Conservation (phyloP, 768 basidiomycete genomes). For the Tylopilus sp. region DNA sequence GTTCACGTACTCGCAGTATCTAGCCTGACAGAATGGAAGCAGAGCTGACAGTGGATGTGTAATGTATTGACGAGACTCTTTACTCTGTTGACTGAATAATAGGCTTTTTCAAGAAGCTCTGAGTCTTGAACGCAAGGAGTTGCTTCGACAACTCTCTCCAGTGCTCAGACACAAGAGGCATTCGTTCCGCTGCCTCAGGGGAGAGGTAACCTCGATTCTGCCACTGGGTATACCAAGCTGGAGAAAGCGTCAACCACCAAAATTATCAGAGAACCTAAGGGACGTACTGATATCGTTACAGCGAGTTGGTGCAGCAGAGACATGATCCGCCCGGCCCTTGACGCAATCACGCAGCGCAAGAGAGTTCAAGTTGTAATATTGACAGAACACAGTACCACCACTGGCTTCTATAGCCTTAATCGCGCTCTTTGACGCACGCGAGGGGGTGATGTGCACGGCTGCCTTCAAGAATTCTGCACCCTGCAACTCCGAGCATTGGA, state of each 20-base stretch:
- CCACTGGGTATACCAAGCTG: conserved; percentile 78
- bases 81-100: conserved; percentile 18
- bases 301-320: conserved; percentile 78
- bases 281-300: conserved; percentile 78
- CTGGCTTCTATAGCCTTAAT: conserved; percentile 77
- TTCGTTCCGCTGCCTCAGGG: conserved; percentile 48
- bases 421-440: conserved; percentile 83
- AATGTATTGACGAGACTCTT: conserved; percentile 11
- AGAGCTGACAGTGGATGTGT: conserved; percentile 19
- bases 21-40: conserved; percentile 55
- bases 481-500: conserved; percentile 32
- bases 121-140: conserved; percentile 49
- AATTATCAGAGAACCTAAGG: background rate
- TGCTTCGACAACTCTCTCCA: conserved; percentile 65
- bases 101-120: conserved; percentile 30
- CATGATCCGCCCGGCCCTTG: conserved; percentile 66
- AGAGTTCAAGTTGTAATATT: conserved; percentile 89
- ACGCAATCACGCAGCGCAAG: conserved; percentile 79
- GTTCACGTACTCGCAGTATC: conserved; percentile 58
- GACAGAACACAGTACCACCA: conserved; percentile 84
- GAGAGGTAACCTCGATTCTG: conserved; percentile 76
- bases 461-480: conserved; percentile 63
- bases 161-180: conserved; percentile 66
- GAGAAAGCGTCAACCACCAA: background rate
- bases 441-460: conserved; percentile 76